Base-by-base conservation (phyloP, 192 early-diverging fungal species). In the Spinellus fusiger region DNA sequence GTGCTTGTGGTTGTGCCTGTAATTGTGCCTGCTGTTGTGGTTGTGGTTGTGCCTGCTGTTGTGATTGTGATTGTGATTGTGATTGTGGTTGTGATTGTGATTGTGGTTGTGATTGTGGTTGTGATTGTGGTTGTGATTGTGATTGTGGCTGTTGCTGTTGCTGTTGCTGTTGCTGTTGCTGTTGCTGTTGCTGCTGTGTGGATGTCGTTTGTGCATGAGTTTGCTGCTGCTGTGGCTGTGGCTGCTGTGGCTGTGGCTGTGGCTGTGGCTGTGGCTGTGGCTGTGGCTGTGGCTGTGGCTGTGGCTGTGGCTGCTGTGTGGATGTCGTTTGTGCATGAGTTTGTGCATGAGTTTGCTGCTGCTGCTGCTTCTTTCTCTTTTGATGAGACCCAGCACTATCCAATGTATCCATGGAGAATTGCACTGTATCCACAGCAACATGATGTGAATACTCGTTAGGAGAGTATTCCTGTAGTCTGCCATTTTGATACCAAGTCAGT, bases 181-280 rank as follows among this genome's bases (percentile, higher is more conserved):
- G 26, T 35, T 44, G 48, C n/a, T 68, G 27, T 37, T 54, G 61
- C 2, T 52, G 60, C 20, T 62, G 47, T 49, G 48, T 27, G 20
- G 13, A 20, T 49, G 58, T 28, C 12, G 26, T 25, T 28, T 50
- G 47, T 1, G 23, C 18, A 7, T 28, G 40, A 34, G 32, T 37
- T 15, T 40, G 54, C 25, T 48, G 29, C 4, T 31, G 2, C 18
- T 61, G 60, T 18, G 28, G 13, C 34, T 53, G 61, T 46, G 29
- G 61, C 7, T 44, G 37, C 1, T 37, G 49, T 0, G 28, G 52
- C 47, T 50, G 59, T 33, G 18, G 15, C 49, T 61, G 59, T 16
- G 49, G 37, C 8, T 20, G 22, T 6, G 20, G 46, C 13, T 49
- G 22, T 51, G 44, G 60, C 34, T 32, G 28, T 46, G 53, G 54